phyloP scores from a whole-genome alignment of 768 basidiomycete genomes.

The Termitomyces heimii region DNA sequence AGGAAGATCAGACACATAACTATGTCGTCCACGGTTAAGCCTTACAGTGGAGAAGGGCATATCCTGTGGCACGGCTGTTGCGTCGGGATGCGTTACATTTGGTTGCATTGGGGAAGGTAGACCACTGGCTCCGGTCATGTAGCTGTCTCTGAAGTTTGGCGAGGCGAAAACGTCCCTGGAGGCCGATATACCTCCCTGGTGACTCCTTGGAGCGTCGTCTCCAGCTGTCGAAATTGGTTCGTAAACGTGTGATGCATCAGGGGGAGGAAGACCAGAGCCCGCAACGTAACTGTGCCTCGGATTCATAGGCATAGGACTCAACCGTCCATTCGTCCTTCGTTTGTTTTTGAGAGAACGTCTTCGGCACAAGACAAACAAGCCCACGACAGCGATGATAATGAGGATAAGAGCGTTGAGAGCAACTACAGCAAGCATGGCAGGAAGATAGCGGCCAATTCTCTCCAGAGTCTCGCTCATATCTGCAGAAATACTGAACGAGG shows the following conservation, averaged over 20 bases:
- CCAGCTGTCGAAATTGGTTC: slow-evolving; percentile 51
- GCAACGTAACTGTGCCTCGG: slow-evolving; percentile 36
- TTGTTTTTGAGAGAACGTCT: slow-evolving; percentile 27
- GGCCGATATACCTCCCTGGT: not conserved
- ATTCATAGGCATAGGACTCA: slow-evolving; percentile 56
- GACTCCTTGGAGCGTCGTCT: slow-evolving; percentile 2
- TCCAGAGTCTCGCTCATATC: slow-evolving; percentile 55
- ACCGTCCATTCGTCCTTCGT: slow-evolving; percentile 34
- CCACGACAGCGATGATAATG: slow-evolving; percentile 48
- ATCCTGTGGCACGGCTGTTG: slow-evolving; percentile 4
- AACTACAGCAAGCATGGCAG: slow-evolving; percentile 69
- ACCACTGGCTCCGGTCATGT: not conserved
- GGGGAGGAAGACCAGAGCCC: slow-evolving; percentile 15
- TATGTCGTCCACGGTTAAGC: slow-evolving; percentile 37
- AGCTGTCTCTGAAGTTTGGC: slow-evolving; percentile 3
- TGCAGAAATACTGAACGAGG: slow-evolving; percentile 49
- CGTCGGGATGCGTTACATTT: not conserved
- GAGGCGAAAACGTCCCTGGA: not conserved
- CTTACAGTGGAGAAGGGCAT: slow-evolving; percentile 20
- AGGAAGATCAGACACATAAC: slow-evolving; percentile 22
- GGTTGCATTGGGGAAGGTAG: slow-evolving; percentile 6
- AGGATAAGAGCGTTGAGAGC: slow-evolving; percentile 74
- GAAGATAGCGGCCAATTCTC: slow-evolving; percentile 59
- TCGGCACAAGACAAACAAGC: slow-evolving; percentile 48
- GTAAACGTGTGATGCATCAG: slow-evolving; percentile 40